A percentile compares a stretch with the other conserved stretches of the same genome.
phyloP scores from a whole-genome alignment of 1,284 basidiomycete species.

The Apiotrichum domesticum region DNA sequence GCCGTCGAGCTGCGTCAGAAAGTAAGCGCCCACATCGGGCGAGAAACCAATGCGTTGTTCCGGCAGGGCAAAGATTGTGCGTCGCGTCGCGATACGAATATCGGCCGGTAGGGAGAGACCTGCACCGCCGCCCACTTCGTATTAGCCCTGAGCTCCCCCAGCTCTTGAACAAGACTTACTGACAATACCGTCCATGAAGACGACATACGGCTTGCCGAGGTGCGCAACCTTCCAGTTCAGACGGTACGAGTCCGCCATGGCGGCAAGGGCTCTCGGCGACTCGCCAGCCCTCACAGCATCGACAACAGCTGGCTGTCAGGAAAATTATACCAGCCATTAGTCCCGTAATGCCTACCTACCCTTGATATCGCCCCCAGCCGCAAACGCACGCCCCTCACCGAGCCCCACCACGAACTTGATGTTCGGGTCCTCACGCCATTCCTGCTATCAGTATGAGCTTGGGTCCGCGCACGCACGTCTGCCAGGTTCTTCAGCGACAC shows the following conservation, averaged over 20 bases:
- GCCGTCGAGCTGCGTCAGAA: slow-evolving; percentile 83
- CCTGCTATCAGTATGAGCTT: slow-evolving; percentile 56
- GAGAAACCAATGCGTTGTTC: slow-evolving; percentile 73
- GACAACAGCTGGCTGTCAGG: too few species aligned
- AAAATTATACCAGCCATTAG: not conserved
- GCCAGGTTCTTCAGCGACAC: slow-evolving; percentile 56
- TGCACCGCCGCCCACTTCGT: slow-evolving; percentile 86
- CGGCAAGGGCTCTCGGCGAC: slow-evolving; percentile 57
- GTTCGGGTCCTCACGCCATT: slow-evolving; percentile 8
- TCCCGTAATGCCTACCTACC: not conserved
- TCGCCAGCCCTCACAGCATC: too few species aligned
- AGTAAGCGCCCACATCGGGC: slow-evolving; percentile 72
- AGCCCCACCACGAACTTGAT: slow-evolving; percentile 3
- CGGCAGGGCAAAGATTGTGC: slow-evolving; percentile 88
- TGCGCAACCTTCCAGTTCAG: slow-evolving; percentile 74
- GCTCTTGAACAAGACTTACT: slow-evolving; percentile 48
- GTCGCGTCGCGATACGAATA: slow-evolving; percentile 89
- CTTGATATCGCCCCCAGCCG: slow-evolving; percentile 9
- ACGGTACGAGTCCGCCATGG: slow-evolving; percentile 85
- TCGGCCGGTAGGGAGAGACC: slow-evolving; percentile 79
- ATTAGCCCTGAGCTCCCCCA: not conserved
- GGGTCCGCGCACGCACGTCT: not conserved
- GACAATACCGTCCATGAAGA: slow-evolving; percentile 77
- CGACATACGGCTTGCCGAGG: slow-evolving; percentile 73
- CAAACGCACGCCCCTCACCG: slow-evolving; percentile 6